Evolutionary conservation across 2,329 filamentous ascomycete species (phyloP).

Genomic region (Talaromyces sp.): DNA sequence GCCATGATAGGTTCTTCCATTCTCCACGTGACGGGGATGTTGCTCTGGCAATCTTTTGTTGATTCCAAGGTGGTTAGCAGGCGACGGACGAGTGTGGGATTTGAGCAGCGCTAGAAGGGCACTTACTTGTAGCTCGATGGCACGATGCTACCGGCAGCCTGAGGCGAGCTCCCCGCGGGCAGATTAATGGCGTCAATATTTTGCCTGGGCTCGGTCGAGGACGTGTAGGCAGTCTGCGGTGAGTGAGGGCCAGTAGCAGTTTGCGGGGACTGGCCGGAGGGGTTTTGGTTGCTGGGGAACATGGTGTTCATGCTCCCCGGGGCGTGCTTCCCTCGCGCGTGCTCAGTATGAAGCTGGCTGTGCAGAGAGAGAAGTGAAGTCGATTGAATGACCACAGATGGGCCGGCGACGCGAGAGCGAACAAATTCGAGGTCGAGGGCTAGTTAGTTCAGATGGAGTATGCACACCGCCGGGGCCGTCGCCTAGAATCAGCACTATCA

Average conservation of each 20-base stretch:
- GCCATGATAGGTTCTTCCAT: slow-evolving; percentile 65
- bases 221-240: slow-evolving; percentile 2
- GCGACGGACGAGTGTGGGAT: background rate
- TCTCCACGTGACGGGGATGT: slow-evolving; percentile 52
- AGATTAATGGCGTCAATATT: slow-evolving; percentile 3
- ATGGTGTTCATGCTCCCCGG: slow-evolving; percentile 7
- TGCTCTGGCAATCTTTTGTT: slow-evolving; percentile 26
- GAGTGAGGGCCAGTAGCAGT: slow-evolving; percentile 6
- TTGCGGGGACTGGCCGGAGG: background rate
- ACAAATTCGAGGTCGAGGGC: background rate
- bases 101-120: background rate
- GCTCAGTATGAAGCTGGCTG: background rate
- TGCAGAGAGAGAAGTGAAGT: background rate
- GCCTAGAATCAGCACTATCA: background rate
- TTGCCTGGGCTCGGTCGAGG: slow-evolving; percentile 6
- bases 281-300: slow-evolving; percentile 6
- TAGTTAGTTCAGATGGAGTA: background rate
- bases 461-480: background rate
- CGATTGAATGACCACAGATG: background rate
- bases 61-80: background rate
- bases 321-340: background rate
- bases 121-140: slow-evolving; percentile 12
- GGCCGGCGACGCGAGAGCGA: background rate
- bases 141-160: background rate
- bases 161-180: background rate